Percentiles rank a stretch among this genome's conserved stretches.
Evolutionary conservation across 1,284 basidiomycete genomes (phyloP).

Genomic region (Trametes versicolor): DNA sequence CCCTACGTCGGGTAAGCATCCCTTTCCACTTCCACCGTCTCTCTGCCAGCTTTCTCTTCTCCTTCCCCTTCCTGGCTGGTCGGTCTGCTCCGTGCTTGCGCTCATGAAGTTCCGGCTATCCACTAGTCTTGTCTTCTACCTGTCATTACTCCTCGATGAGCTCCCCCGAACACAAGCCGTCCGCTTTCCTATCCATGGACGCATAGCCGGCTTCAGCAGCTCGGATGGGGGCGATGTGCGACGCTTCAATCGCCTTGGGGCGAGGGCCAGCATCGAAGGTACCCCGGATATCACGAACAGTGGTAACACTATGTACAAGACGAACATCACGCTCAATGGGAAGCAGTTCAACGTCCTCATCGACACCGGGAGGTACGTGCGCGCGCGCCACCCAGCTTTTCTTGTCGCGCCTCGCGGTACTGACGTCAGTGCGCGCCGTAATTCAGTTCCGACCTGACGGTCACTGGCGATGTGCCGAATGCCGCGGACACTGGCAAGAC

Average conservation of each 20-base stretch:
- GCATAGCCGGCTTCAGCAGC: conserved; percentile 22
- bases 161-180: conserved; percentile 28
- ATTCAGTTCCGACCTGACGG: conserved; percentile 67
- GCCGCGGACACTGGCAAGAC: conserved; percentile 55
- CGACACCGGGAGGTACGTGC: conserved; percentile 71
- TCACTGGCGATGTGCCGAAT: conserved; percentile 56
- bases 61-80: neutral
- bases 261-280: conserved; percentile 37
- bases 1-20: conserved; percentile 10
- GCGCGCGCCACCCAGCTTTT: neutral
- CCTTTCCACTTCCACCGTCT: conserved; percentile 12
- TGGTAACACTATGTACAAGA: conserved; percentile 60
- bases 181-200: conserved; percentile 35
- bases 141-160: conserved; percentile 42
- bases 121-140: conserved; percentile 39
- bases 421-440: neutral
- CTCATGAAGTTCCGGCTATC: conserved; percentile 39
- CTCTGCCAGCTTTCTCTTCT: conserved; percentile 15
- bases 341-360: conserved; percentile 59
- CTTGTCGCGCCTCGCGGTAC: neutral
- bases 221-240: conserved; percentile 12
- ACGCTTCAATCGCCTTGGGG: conserved; percentile 22
- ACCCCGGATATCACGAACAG: conserved; percentile 49
- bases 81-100: neutral
- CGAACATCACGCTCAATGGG: conserved; percentile 62